These are phyloP conservation scores for Lichina pygmaea DNA, from an alignment of 495 filamentous ascomycete genomes.

Conservation along the genomic window DNA sequence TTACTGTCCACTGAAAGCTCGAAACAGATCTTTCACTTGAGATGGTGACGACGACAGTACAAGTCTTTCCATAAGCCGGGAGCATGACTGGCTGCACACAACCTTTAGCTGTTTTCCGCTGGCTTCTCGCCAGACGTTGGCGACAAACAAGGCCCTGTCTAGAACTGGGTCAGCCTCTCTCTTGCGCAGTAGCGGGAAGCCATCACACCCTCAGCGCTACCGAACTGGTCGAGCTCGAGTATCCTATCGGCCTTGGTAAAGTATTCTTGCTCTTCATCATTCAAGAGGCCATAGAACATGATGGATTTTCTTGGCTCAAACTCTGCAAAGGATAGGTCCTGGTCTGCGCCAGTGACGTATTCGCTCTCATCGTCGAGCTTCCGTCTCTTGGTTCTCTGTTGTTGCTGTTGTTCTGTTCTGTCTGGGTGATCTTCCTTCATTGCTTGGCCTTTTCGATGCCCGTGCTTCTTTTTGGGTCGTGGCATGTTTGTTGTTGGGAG, in stretches of 20 bases:
- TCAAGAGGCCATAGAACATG: slow-evolving; percentile 73
- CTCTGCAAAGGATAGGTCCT: not conserved
- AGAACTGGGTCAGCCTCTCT: not conserved
- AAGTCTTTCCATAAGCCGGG: slow-evolving; percentile 70
- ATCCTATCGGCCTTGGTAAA: slow-evolving; percentile 71
- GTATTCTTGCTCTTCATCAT: slow-evolving; percentile 77
- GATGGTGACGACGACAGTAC: slow-evolving; percentile 51
- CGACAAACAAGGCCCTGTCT: slow-evolving; percentile 53
- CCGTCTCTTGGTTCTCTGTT: not conserved
- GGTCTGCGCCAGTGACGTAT: not conserved
- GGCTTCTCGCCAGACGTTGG: slow-evolving; percentile 66
- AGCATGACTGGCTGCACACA: slow-evolving; percentile 83
- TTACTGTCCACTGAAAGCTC: slow-evolving; percentile 55
- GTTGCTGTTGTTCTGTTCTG: not conserved
- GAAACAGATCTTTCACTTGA: slow-evolving; percentile 69
- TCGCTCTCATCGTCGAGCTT: not conserved
- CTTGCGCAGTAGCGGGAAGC: not conserved
- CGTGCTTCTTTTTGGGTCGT: not conserved
- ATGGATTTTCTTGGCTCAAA: slow-evolving; percentile 3
- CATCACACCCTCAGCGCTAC: slow-evolving; percentile 24
- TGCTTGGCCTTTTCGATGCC: not conserved
- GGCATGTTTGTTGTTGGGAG: not conserved
- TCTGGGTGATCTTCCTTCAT: not conserved
- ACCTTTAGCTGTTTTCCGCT: slow-evolving; percentile 85
- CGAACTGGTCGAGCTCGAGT: slow-evolving; percentile 70